Evolutionary conservation across 345 rosid genomes (phyloP), one percentile per base, ranked within the genome.

Genomic region (Moricandia arvensis): DNA sequence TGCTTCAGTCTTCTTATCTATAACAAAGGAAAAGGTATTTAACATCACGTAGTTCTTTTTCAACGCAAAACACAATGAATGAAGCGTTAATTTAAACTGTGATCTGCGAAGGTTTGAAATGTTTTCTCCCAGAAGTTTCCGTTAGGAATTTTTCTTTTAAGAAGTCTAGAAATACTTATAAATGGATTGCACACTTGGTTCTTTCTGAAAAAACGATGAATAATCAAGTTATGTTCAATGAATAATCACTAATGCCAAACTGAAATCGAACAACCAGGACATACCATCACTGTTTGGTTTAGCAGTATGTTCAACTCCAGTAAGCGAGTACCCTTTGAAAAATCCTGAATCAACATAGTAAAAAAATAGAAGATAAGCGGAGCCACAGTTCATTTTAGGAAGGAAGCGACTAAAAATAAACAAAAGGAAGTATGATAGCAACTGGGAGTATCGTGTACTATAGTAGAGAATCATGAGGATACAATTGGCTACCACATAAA

Each of bases 1-100:
- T 87, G 87, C 85, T 94, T 94, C 82, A 94, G 80, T 66, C 98
- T 93, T 80, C 98, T 87, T 86, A 94, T 91, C 98, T 94, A 75
- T 70, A 82, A 71, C 34, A 74, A 59, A 66, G 2, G 63, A 71
- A 64, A 71, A 66, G 55, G 26, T 35, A 65, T 35, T 53, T 77
- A 34, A 65, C 55, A 30, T 24, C 45, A 47, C 47, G 61, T 77
- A 71, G 31, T 16, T 71, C 54, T 34, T 59, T 47, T 41, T 21
- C 75, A 71, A 58, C 51, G 18, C 67, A 71, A 34, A 58, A 64
- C 43, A 45, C 67, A 33, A 59, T 24, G 7, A 18, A 71, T 16
- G 31, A 71, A 34, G 59, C 34, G 37, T 17, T 17, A 18, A 66
- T 7, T 21, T 66, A 62, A 59, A 24, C 53, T 31, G 60, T 43